Evolutionary conservation across 108 stramenopile species (phyloP).

Genomic region (Skeletonema grethae): DNA sequence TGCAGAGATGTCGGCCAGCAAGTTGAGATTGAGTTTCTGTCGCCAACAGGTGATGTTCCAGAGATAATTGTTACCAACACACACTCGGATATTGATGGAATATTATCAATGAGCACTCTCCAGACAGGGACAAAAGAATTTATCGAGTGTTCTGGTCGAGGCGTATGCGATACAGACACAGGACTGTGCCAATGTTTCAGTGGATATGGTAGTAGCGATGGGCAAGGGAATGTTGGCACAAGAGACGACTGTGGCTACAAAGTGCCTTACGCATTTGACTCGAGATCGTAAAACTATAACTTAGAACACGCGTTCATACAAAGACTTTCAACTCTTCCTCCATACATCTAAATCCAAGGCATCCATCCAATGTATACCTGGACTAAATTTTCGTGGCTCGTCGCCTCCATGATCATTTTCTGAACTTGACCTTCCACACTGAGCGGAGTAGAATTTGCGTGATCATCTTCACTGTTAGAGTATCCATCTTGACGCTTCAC

Average conservation of each 20-base stretch:
- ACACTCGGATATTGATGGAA: constrained; percentile 26
- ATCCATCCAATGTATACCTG: constrained; percentile 91
- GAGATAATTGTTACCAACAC: constrained; percentile 19
- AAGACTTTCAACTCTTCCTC: too few relatives aligned
- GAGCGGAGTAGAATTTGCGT: constrained; percentile 67
- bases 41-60: constrained; percentile 54
- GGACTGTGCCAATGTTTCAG: constrained; percentile 48
- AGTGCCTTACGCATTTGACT: constrained; percentile 22
- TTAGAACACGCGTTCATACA: background rate
- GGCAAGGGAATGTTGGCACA: constrained; percentile 34
- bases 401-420: constrained; percentile 87
- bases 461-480: constrained; percentile 57
- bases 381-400: constrained; percentile 82
- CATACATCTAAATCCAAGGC: constrained; percentile 73
- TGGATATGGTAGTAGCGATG: constrained; percentile 35
- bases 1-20: constrained; percentile 30
- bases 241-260: constrained; percentile 45
- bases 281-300: background rate
- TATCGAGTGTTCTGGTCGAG: constrained; percentile 56
- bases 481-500: constrained; percentile 49
- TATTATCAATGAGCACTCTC: constrained; percentile 18
- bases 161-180: constrained; percentile 42
- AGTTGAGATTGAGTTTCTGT: constrained; percentile 45
- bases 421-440: constrained; percentile 92
- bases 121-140: constrained; percentile 48